Conservation (phyloP, 192 early-diverging fungal species). For the Diversispora epigaea region DNA sequence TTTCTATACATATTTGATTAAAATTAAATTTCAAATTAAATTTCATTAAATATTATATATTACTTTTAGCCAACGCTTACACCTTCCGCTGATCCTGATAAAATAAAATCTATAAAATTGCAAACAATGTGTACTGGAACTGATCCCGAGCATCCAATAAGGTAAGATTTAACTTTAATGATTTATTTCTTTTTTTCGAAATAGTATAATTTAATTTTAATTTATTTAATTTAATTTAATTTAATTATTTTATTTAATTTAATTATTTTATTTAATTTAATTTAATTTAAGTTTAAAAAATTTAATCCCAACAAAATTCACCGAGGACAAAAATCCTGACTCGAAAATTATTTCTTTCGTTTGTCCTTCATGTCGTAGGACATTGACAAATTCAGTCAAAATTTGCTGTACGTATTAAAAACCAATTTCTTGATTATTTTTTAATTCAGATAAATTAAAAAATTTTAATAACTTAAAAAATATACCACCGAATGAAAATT, state of each 20-base stretch:
- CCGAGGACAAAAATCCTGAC: conserved; percentile 44
- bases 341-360: conserved; percentile 42
- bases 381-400: conserved; percentile 69
- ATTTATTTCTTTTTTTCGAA: conserved; percentile 10
- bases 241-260: not conserved
- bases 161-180: conserved; percentile 39
- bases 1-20: conserved; percentile 4
- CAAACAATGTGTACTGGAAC: conserved; percentile 66
- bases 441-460: not conserved
- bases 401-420: conserved; percentile 50
- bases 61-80: conserved; percentile 66
- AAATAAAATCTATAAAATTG: conserved; percentile 54
- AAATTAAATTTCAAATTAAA: not conserved
- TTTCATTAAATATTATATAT: not conserved
- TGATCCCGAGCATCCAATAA: conserved; percentile 61
- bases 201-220: not conserved
- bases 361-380: conserved; percentile 73
- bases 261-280: no score
- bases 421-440: not conserved
- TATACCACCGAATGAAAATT: not conserved
- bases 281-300: conserved; percentile 60
- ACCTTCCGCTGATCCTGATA: conserved; percentile 56
- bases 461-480: no score
- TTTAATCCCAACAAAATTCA: conserved; percentile 65
- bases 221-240: not conserved